Evolutionary conservation across 2,329 filamentous ascomycete species (phyloP).

Genomic region (Hymenotorrendiella dingleyae): DNA sequence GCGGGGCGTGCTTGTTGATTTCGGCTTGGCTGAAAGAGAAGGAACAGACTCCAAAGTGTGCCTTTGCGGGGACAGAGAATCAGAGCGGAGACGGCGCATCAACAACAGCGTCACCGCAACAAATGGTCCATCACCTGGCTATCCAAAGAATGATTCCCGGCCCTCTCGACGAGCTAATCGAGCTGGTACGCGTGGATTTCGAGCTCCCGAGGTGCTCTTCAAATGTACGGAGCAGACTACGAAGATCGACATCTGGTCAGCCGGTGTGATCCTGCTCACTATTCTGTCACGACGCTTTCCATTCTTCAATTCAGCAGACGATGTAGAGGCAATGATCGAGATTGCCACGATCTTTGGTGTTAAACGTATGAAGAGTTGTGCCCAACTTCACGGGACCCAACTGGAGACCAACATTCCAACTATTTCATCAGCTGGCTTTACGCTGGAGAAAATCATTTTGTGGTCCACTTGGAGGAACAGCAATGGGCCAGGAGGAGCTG

Average conservation of each 20-base stretch:
- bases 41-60: slow-evolving; percentile 74
- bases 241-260: slow-evolving; percentile 95
- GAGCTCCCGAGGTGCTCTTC: slow-evolving; percentile 91
- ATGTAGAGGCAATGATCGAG: slow-evolving; percentile 95
- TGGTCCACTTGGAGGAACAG: slow-evolving; percentile 83
- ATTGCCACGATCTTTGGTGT: slow-evolving; percentile 91
- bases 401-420: slow-evolving; percentile 92
- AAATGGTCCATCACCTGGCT: slow-evolving; percentile 54
- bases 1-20: slow-evolving; percentile 93
- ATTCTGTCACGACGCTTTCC: slow-evolving; percentile 88
- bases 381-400: slow-evolving; percentile 79
- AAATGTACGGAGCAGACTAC: slow-evolving; percentile 95
- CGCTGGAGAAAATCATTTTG: slow-evolving; percentile 85
- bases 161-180: slow-evolving; percentile 87
- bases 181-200: slow-evolving; percentile 90
- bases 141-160: slow-evolving; percentile 84
- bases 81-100: slow-evolving; percentile 56
- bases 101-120: slow-evolving; percentile 53
- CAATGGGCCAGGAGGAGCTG: slow-evolving; percentile 43
- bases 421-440: slow-evolving; percentile 78
- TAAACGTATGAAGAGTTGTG: slow-evolving; percentile 75
- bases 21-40: slow-evolving; percentile 87
- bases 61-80: slow-evolving; percentile 64
- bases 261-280: slow-evolving; percentile 93
- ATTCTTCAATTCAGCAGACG: slow-evolving; percentile 98